Percentiles rank a stretch among this genome's conserved stretches.
Conservation (phyloP, 371 early-diverging fungal genomes). For the Rhizomucor pusillus region DNA sequence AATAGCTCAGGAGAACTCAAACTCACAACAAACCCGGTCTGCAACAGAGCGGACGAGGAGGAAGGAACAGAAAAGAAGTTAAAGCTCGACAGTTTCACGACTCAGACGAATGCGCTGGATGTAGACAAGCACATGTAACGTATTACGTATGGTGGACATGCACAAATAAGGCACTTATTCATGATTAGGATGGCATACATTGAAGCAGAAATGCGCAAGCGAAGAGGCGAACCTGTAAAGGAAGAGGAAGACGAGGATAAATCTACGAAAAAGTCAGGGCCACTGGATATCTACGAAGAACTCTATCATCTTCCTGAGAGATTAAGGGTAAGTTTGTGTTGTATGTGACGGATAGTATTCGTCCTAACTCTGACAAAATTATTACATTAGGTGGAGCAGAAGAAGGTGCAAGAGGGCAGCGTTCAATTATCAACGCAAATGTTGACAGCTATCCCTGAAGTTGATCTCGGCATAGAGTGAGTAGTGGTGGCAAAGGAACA, state of each 20-base stretch:
- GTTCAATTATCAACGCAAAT: conserved; percentile 85
- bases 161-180: not conserved
- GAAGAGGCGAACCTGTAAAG: conserved; percentile 35
- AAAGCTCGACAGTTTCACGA: conserved; percentile 73
- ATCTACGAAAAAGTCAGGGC: conserved; percentile 12
- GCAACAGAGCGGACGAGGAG: conserved; percentile 15
- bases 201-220: conserved; percentile 68
- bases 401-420: conserved; percentile 78
- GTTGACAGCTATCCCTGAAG: conserved; percentile 93
- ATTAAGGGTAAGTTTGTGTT: conserved; percentile 55
- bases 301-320: conserved; percentile 74
- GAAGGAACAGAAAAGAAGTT: conserved; percentile 35
- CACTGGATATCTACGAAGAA: conserved; percentile 55
- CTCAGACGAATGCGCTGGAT: conserved; percentile 80
- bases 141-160: not conserved
- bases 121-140: conserved; percentile 82
- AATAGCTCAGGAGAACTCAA: too few relatives aligned
- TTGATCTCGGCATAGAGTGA: conserved; percentile 86
- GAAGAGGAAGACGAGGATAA: conserved; percentile 26
- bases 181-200: conserved; percentile 75
- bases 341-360: too few relatives aligned
- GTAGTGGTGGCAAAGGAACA: conserved; percentile 4
- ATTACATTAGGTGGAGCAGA: conserved; percentile 28
- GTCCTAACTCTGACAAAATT: too few relatives aligned
- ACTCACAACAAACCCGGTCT: too few relatives aligned